phyloP scores from a whole-genome alignment of 1,139 yeast species.

The Geotrichum siamense region DNA sequence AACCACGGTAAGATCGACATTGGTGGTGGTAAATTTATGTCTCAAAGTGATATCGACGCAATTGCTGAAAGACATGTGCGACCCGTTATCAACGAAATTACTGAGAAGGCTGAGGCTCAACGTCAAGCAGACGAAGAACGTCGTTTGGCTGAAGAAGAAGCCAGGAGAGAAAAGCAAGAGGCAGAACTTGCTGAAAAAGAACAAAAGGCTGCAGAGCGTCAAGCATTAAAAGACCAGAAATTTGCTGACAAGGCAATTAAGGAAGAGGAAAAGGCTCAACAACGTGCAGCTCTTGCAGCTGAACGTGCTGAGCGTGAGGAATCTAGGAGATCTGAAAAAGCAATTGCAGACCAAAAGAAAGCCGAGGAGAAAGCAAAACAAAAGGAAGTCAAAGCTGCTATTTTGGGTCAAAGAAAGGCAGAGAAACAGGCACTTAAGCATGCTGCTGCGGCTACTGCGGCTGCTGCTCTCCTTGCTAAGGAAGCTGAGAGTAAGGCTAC shows the following conservation, averaged over 20 bases:
- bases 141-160: conserved; percentile 45
- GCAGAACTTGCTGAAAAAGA: conserved; percentile 23
- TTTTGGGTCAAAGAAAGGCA: conserved; percentile 12
- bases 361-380: conserved; percentile 18
- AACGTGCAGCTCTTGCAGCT: conserved; percentile 20
- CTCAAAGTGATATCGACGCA: conserved; percentile 65
- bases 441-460: conserved; percentile 22
- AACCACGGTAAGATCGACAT: conserved; percentile 56
- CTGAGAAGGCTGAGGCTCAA: conserved; percentile 62
- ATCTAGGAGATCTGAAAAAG: conserved; percentile 11
- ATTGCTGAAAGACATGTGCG: conserved; percentile 77
- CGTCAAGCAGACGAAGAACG: conserved; percentile 61
- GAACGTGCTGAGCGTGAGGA: conserved; percentile 18
- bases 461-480: conserved; percentile 27
- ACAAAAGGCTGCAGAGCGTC: conserved; percentile 25
- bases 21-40: conserved; percentile 84
- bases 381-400: conserved; percentile 18
- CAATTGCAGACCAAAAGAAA: conserved; percentile 5
- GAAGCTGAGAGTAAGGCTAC: conserved; percentile 23
- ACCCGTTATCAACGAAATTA: conserved; percentile 78
- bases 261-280: conserved; percentile 25
- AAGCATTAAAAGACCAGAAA: conserved; percentile 26
- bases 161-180: conserved; percentile 38
- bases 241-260: conserved; percentile 27
- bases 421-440: conserved; percentile 18